A percentile compares a stretch with the other conserved stretches of the same genome.
Conservation (phyloP, 192 early-diverging fungal species). For the Phycomyces blakesleeanus region DNA sequence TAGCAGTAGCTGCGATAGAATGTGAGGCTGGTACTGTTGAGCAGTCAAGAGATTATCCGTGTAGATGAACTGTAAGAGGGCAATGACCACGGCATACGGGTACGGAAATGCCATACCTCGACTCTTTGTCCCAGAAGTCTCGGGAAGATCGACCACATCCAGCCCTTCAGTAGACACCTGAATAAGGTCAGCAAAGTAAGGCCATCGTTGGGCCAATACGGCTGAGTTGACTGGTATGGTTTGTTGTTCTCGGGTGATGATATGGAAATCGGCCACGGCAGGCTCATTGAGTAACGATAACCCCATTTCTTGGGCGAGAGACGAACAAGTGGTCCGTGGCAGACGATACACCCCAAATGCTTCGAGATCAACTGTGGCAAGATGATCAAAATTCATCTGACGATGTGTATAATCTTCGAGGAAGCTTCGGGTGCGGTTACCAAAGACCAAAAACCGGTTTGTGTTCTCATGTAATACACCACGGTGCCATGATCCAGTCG, state of each 20-base stretch:
- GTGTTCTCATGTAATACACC: conserved; percentile 55
- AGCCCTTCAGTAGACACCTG: conserved; percentile 5
- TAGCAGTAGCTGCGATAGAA: conserved; percentile 60
- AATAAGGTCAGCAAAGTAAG: conserved; percentile 42
- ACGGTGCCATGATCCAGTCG: conserved; percentile 71
- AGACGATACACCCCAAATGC: conserved; percentile 60
- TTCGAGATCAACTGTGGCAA: conserved; percentile 63
- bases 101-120: conserved; percentile 38
- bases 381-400: conserved; percentile 68
- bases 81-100: conserved; percentile 44
- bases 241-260: conserved; percentile 38
- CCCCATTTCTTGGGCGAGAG: conserved; percentile 47
- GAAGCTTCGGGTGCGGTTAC: conserved; percentile 58
- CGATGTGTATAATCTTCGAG: conserved; percentile 73
- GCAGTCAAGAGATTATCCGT: conserved; percentile 65
- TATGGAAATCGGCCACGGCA: conserved; percentile 43
- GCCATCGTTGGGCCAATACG: conserved; percentile 40
- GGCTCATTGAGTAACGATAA: conserved; percentile 42
- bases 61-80: conserved; percentile 66
- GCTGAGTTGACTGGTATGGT: conserved; percentile 45
- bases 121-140: too few species aligned
- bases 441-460: conserved; percentile 65
- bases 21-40: conserved; percentile 62
- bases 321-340: conserved; percentile 43
- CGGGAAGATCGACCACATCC: conserved; percentile 18